Evolutionary conservation across 2,329 filamentous ascomycete genomes (phyloP), one percentile per base, ranked within the genome.

Genomic region (Xylaria sp.): DNA sequence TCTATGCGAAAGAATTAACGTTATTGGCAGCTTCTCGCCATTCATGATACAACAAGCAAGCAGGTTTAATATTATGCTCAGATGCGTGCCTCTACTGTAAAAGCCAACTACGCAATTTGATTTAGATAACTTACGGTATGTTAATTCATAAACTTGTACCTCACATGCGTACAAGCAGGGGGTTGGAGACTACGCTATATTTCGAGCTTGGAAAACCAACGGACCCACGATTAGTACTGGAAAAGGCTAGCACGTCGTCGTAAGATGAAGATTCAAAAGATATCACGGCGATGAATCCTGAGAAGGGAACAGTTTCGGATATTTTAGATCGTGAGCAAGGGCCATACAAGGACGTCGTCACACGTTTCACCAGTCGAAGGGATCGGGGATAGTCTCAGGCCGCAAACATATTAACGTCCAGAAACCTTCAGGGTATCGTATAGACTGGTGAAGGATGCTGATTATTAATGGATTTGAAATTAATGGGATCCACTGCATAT

Each of bases 251-350:
- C 32, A 37, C 6, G 8, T 23, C 6, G 8, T 23, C 16, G 32
- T 5, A n/a, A 51, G 25, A 42, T 4, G 29, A 55, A 55, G 25
- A 16, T n/a, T 42, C 23, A 21, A 65, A 50, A 48, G 61, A 65
- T 48, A 60, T 37, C 40, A 54, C 23, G 35, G 55, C 32, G 37
- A 60, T 47, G 8, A 40, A 35, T 40, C 58, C 44, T 21, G 32
- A 35, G 44, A 42, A 16, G 27, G 53, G 16, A 62, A 66, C 61
- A 60, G 62, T 55, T 27, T 66, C 58, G 53, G 59, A 37, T 50
- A 53, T 61, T 59, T 59, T 66, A 21, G 32, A 50, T 65, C 29
- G 35, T 51, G 18, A 23, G 23, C 18, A 8, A 12, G 18, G 6
- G 18, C 6, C 44, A 5, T 35, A 60, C 37, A 27, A 13, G 5